Evolutionary conservation across 805 yeast species (phyloP).

Genomic region (Spathaspora passalidarum): DNA sequence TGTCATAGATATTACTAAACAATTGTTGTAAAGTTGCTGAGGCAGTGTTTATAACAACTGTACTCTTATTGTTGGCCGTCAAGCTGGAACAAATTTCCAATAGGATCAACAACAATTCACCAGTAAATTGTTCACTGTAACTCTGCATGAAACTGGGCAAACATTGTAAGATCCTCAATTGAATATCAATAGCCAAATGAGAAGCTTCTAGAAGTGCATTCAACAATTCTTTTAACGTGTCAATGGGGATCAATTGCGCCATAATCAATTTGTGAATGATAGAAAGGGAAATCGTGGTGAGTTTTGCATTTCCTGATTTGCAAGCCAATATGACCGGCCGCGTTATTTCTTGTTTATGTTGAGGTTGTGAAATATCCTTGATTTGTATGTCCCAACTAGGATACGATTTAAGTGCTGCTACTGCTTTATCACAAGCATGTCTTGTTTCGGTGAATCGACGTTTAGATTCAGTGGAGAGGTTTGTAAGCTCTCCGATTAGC

Average conservation of each 20-base stretch:
- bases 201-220: constrained; percentile 73
- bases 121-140: constrained; percentile 56
- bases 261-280: constrained; percentile 62
- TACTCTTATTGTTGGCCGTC: constrained; percentile 63
- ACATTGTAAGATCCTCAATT: constrained; percentile 79
- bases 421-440: constrained; percentile 35
- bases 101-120: constrained; percentile 53
- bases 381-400: constrained; percentile 3
- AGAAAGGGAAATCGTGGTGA: constrained; percentile 69
- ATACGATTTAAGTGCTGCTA: constrained; percentile 12
- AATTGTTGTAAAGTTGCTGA: constrained; percentile 90
- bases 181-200: constrained; percentile 74
- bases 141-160: constrained; percentile 71
- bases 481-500: constrained; percentile 55
- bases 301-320: constrained; percentile 69
- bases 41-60: constrained; percentile 85
- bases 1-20: constrained; percentile 73
- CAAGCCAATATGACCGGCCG: constrained; percentile 73
- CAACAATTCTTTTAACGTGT: constrained; percentile 52
- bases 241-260: constrained; percentile 51
- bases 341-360: constrained; percentile 11
- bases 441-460: constrained; percentile 69
- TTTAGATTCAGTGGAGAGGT: constrained; percentile 65
- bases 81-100: constrained; percentile 69
- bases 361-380: constrained; percentile 18